phyloP scores from a whole-genome alignment of 2,329 filamentous ascomycete genomes.

The Sporothrix brasiliensis region DNA sequence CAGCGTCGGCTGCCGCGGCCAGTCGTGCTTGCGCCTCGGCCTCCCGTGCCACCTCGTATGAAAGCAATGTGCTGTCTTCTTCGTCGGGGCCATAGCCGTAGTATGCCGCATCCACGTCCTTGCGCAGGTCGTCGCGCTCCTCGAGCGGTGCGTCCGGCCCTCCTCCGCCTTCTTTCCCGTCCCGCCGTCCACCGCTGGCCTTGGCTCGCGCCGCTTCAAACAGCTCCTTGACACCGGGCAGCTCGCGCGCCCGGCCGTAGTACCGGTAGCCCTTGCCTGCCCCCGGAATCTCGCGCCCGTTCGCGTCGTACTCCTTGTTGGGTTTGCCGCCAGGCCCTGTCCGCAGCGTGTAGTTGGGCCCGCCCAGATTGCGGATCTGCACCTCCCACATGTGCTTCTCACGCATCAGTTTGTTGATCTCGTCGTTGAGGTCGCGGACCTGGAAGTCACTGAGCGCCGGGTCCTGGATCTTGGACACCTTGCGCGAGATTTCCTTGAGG shows the following conservation, averaged over 20 bases:
- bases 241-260: conserved; percentile 81
- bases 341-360: conserved; percentile 88
- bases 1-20: conserved; percentile 52
- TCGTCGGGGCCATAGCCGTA: conserved; percentile 94
- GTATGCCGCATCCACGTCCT: conserved; percentile 87
- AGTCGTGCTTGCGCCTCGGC: conserved; percentile 74
- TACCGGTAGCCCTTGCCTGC: conserved; percentile 81
- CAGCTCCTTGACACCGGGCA: conserved; percentile 95
- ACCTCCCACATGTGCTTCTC: conserved; percentile 99
- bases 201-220: conserved; percentile 74
- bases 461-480: conserved; percentile 95
- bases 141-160: conserved; percentile 53
- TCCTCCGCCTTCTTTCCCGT: conserved; percentile 34
- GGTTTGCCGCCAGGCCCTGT: conserved; percentile 51
- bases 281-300: conserved; percentile 68
- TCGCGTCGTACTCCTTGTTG: conserved; percentile 72
- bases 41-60: conserved; percentile 83
- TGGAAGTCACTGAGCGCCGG: conserved; percentile 90
- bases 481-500: conserved; percentile 94
- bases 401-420: conserved; percentile 98
- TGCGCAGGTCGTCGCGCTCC: conserved; percentile 68
- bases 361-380: conserved; percentile 92
- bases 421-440: conserved; percentile 95
- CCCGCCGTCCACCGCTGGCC: conserved; percentile 41
- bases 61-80: conserved; percentile 79